These are phyloP conservation scores for Sphagnurus paluster DNA, from an alignment of 1,284 basidiomycete genomes.

Conservation along the genomic window DNA sequence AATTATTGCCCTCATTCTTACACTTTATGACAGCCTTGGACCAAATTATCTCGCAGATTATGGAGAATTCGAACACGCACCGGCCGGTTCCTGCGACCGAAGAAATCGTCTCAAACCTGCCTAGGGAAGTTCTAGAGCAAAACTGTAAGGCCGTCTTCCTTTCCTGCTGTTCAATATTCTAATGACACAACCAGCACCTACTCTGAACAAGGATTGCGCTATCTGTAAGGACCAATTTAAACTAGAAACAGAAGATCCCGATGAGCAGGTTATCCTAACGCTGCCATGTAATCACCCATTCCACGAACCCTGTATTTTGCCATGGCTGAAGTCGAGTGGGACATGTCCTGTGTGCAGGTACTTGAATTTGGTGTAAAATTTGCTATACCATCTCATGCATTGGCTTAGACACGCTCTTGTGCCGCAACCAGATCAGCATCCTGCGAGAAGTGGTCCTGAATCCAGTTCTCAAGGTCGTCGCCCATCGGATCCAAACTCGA, in stretches of 20 bases:
- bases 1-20: constrained; percentile 5
- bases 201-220: constrained; percentile 70
- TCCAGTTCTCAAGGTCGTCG: constrained; percentile 8
- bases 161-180: neutral
- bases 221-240: constrained; percentile 80
- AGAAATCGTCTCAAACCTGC: constrained; percentile 62
- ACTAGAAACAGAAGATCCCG: constrained; percentile 64
- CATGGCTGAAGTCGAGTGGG: constrained; percentile 81
- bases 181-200: constrained; percentile 40
- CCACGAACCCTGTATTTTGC: constrained; percentile 78
- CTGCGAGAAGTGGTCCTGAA: constrained; percentile 19
- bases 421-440: constrained; percentile 46
- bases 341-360: constrained; percentile 86
- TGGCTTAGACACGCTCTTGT: constrained; percentile 51
- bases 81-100: constrained; percentile 76
- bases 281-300: constrained; percentile 82
- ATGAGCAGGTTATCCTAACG: constrained; percentile 67
- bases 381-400: constrained; percentile 2
- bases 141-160: constrained; percentile 52
- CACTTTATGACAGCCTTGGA: constrained; percentile 62
- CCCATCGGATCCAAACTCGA: constrained; percentile 1
- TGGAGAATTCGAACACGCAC: constrained; percentile 67
- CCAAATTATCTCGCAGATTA: constrained; percentile 75
- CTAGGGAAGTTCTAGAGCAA: constrained; percentile 58
- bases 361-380: constrained; percentile 21